Conservation (phyloP, 331 rosid genomes). For the Malus hybrid region DNA sequence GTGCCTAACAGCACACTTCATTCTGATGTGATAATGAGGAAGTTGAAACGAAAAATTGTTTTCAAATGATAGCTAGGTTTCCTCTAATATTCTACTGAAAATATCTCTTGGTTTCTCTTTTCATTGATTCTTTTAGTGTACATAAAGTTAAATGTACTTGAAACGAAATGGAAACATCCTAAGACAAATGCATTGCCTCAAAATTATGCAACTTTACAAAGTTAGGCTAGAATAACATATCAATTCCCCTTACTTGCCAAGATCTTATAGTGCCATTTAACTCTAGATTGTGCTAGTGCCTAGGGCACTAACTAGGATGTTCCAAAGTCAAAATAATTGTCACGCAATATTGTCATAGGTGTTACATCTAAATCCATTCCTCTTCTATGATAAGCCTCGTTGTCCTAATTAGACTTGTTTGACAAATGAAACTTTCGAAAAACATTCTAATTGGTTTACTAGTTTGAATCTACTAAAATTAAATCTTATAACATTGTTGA, state of each 20-base stretch:
- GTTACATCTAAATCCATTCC: conserved; percentile 11
- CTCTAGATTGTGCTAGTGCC: conserved; percentile 34
- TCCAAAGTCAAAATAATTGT: conserved; percentile 39
- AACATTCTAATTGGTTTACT: not conserved
- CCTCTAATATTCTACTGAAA: not conserved
- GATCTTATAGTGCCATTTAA: conserved; percentile 18
- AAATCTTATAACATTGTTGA: not conserved
- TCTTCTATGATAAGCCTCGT: not conserved
- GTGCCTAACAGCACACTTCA: not conserved
- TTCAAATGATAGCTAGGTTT: not conserved
- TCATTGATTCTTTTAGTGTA: not conserved
- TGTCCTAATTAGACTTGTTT: not conserved
- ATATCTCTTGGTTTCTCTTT: not conserved
- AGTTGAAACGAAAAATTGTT: not conserved
- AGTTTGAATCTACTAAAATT: too few relatives aligned
- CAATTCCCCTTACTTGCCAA: conserved; percentile 19
- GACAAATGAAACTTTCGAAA: not conserved
- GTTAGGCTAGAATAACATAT: conserved; percentile 26
- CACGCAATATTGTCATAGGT: conserved; percentile 12
- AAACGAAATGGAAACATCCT: conserved; percentile 41
- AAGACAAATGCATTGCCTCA: conserved; percentile 34
- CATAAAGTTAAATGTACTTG: conserved; percentile 27
- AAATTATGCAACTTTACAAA: conserved; percentile 18
- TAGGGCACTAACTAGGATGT: conserved; percentile 37
- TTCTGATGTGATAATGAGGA: not conserved